Percentiles rank a stretch among this genome's conserved stretches.
phyloP scores from a whole-genome alignment of 2,329 filamentous ascomycete species.

The Falciphora oryzae region DNA sequence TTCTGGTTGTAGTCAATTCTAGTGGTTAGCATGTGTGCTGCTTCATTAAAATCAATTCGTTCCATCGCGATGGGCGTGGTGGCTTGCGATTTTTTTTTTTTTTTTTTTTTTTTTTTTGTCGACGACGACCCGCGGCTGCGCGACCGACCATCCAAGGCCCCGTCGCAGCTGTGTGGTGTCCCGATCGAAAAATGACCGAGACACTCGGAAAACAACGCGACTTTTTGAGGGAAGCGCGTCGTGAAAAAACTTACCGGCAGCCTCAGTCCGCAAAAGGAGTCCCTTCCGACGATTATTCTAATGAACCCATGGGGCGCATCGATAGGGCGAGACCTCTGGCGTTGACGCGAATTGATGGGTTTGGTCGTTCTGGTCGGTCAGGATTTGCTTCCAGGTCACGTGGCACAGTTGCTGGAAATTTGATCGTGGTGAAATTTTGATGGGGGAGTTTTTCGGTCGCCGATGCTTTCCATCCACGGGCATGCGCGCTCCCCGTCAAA shows the following conservation, averaged over 20 bases:
- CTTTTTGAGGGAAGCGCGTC: background rate
- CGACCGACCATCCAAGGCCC: background rate
- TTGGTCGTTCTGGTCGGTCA: background rate
- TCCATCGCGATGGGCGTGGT: background rate
- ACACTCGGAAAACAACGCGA: background rate
- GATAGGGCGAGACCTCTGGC: background rate
- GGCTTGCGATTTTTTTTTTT: background rate
- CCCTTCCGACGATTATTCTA: background rate
- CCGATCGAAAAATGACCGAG: background rate
- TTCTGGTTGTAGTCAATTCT: slow-evolving; percentile 15
- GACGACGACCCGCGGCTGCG: background rate
- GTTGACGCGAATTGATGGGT: background rate
- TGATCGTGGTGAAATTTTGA: slow-evolving; percentile 1
- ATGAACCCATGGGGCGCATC: slow-evolving; percentile 1
- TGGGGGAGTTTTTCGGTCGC: background rate
- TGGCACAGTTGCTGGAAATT: background rate
- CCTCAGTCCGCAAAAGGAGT: background rate
- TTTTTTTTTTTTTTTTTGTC: background rate
- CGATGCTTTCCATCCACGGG: background rate
- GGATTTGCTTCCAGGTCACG: background rate
- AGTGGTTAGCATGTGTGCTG: background rate
- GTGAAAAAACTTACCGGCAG: background rate
- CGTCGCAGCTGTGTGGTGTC: background rate
- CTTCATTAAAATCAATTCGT: background rate
- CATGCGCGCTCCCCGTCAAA: background rate